Evolutionary conservation across 164 flowering plant genomes (phyloP), one percentile per base, ranked within the genome.

Genomic region (Vitis labrusca): DNA sequence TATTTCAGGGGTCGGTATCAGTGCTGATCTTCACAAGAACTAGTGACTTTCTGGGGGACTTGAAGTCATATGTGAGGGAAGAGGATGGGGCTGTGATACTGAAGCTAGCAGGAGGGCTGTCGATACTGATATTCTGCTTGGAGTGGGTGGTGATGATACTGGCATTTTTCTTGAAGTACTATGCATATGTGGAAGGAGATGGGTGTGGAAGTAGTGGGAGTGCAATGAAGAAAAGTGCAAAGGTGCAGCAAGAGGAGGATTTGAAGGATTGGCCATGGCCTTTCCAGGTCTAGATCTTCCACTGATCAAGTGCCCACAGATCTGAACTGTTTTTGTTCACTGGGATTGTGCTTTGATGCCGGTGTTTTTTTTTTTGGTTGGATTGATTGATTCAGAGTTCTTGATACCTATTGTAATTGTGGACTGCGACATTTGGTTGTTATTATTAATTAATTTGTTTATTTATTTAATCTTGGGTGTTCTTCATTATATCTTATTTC

Each of bases 1-100:
- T 91, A 9, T 90, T 91, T 59, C 91, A 91, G 61, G 97, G 97
- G 8, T 85, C 94, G 1, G 91, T 87, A 0, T 71, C 92, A 0
- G 89, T 92, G 7, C 79, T 92, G 32, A 80, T 91, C 19, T 91
- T 85, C 78, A 78, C 94, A 0, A 72, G 85, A 11, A 85, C 88
- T 0, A 71, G 75, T 0, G 85, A 86, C 17, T 89, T 92, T 60
- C 67, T 92, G 1, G 77, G 82, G 17, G 52, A 74, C 32, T 62
- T 92, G 72, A 86, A 85, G 66, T 81, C 89, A 0, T 90, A 90
- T 53, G 93, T 92, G 53, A 78, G 88, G 71, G 92, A 86, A 50
- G 89, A 90, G n/a, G 93, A 90, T 57, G 94, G 75, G 0, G 78
- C 64, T 0, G 79, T 86, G 79, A 90, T 92, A 2, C 53, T 92